These are phyloP conservation scores for Penicillium goetzii DNA, from an alignment of 495 filamentous ascomycete species.

Conservation along the genomic window DNA sequence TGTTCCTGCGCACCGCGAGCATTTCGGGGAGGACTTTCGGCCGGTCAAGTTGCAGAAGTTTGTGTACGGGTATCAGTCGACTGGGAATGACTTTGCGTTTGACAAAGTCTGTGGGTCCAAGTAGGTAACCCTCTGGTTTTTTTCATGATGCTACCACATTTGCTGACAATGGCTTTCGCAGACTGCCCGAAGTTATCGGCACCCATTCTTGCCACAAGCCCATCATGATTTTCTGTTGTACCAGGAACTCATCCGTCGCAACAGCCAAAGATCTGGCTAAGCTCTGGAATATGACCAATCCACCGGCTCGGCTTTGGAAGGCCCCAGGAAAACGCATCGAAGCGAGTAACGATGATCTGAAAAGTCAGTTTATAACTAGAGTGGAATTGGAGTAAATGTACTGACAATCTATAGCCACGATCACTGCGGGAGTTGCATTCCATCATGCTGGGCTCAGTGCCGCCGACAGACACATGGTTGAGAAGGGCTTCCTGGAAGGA, in stretches of 20 bases:
- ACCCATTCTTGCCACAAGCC: conserved; percentile 81
- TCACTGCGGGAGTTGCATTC: conserved; percentile 79
- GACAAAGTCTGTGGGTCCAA: conserved; percentile 78
- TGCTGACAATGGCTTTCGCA: conserved; percentile 25
- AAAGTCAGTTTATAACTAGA: conserved; percentile 38
- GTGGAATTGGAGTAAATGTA: neutral
- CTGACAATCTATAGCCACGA: conserved; percentile 48
- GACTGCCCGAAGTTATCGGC: conserved; percentile 72
- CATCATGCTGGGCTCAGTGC: conserved; percentile 87
- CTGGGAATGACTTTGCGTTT: conserved; percentile 82
- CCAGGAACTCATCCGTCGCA: conserved; percentile 71
- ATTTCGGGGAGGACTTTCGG: conserved; percentile 90
- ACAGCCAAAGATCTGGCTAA: conserved; percentile 77
- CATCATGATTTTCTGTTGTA: conserved; percentile 92
- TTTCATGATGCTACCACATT: neutral
- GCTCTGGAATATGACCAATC: conserved; percentile 61
- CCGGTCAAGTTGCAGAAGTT: conserved; percentile 86
- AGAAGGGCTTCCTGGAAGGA: conserved; percentile 73
- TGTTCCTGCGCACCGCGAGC: conserved; percentile 70
- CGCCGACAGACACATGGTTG: conserved; percentile 70
- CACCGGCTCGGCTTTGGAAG: conserved; percentile 68
- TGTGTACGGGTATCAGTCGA: conserved; percentile 74
- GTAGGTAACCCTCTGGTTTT: conserved; percentile 39
- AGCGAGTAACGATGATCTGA: conserved; percentile 67
- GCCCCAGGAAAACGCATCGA: conserved; percentile 57